phyloP scores from a whole-genome alignment of 129 eudicot species.

The Glebionis coronaria region DNA sequence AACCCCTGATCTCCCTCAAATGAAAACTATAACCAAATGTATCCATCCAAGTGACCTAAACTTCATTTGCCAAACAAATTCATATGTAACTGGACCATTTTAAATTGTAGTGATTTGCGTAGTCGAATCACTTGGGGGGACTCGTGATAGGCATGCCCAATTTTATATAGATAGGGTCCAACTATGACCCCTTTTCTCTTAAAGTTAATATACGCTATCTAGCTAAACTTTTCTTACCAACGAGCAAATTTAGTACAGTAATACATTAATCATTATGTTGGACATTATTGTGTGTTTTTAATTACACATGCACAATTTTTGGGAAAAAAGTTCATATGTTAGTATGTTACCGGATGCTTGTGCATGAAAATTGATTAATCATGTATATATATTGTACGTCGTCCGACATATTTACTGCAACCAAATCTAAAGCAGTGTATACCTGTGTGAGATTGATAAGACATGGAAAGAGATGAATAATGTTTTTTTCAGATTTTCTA shows the following conservation, averaged over 20 bases:
- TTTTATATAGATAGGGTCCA: slow-evolving; percentile 13
- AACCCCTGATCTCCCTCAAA: no score
- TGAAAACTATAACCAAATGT: no score
- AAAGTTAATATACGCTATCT: slow-evolving; percentile 7
- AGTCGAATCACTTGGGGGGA: no score
- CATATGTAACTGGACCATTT: no score
- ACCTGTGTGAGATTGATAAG: slow-evolving; percentile 12
- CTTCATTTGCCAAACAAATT: no score
- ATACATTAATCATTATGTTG: slow-evolving; percentile 23
- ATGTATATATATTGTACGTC: background rate
- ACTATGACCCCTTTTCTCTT: slow-evolving; percentile 11
- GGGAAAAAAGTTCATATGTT: no score
- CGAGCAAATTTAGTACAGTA: background rate
- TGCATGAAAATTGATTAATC: background rate
- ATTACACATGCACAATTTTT: background rate
- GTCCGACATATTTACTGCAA: slow-evolving; percentile 10
- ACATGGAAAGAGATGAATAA: slow-evolving; percentile 17
- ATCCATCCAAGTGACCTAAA: no score
- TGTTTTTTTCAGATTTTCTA: slow-evolving; percentile 7
- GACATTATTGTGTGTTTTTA: slow-evolving; percentile 17
- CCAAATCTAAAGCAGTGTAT: slow-evolving; percentile 18
- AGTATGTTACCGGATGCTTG: no score
- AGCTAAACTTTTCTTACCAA: slow-evolving; percentile 8
- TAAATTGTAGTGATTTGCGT: no score
- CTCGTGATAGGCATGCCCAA: background rate